Percentiles rank a stretch among this genome's conserved stretches.
These are phyloP conservation scores for Ailanthus altissimus DNA, from an alignment of 345 rosid species.

Conservation along the genomic window DNA sequence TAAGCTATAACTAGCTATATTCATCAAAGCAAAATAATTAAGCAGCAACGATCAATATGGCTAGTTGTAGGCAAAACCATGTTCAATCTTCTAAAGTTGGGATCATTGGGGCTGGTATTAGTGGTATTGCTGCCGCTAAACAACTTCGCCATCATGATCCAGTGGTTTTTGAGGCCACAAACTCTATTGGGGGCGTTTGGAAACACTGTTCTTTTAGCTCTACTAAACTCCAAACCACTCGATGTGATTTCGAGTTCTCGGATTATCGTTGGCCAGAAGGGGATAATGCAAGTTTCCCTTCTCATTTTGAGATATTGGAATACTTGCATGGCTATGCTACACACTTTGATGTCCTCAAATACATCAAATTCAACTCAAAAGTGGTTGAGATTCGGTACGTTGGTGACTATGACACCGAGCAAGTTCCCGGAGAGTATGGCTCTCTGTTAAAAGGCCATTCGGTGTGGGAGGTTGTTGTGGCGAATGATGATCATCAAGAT, in stretches of 20 bases:
- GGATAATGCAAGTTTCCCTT: conserved; percentile 40
- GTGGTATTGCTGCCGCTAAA: conserved; percentile 52
- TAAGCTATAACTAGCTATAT: background rate
- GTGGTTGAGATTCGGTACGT: conserved; percentile 34
- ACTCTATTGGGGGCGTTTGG: conserved; percentile 67
- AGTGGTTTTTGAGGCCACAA: conserved; percentile 43
- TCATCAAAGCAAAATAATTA: background rate
- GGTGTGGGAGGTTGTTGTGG: conserved; percentile 48
- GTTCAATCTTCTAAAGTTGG: conserved; percentile 39
- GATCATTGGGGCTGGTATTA: conserved; percentile 62
- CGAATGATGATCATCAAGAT: no score
- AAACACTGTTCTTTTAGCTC: conserved; percentile 43
- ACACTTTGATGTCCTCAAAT: conserved; percentile 42
- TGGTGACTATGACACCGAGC: conserved; percentile 6
- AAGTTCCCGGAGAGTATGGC: conserved; percentile 26
- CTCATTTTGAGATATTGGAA: conserved; percentile 34
- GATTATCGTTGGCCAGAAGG: conserved; percentile 45
- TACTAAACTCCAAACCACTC: conserved; percentile 44
- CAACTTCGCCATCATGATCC: conserved; percentile 37
- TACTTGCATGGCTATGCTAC: conserved; percentile 38
- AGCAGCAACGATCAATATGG: background rate
- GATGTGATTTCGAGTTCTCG: conserved; percentile 40
- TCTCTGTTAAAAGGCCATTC: conserved; percentile 34
- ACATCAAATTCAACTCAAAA: conserved; percentile 38
- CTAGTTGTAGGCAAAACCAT: background rate